These are phyloP conservation scores for Omphalea diandra DNA, from an alignment of 441 rosid species.

Conservation along the genomic window DNA sequence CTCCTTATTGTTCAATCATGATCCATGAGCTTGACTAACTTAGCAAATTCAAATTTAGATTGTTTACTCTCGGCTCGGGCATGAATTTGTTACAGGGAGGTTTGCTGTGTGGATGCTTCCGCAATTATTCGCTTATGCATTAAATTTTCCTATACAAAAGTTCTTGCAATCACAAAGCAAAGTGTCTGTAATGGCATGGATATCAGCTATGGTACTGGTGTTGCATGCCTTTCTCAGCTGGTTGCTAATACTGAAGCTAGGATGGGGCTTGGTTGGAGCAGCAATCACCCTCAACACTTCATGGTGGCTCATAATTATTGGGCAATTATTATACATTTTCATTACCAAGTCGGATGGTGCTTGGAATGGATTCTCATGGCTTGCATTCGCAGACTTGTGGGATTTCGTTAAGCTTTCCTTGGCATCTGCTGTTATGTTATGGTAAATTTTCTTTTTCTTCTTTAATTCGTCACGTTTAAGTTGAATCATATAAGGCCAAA, in stretches of 20 bases:
- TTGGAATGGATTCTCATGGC: conserved; percentile 84
- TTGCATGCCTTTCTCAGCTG: conserved; percentile 63
- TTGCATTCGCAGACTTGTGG: conserved; percentile 67
- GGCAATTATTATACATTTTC: conserved; percentile 68
- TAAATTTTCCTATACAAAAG: conserved; percentile 80
- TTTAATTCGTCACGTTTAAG: not conserved
- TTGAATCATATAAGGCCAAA: not conserved
- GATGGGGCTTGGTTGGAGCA: conserved; percentile 74
- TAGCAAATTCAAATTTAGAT: no score
- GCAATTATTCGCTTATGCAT: conserved; percentile 71
- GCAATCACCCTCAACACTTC: conserved; percentile 72
- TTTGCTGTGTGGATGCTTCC: conserved; percentile 87
- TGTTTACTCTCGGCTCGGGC: not conserved
- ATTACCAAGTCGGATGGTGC: conserved; percentile 83
- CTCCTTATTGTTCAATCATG: no score
- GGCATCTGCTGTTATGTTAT: conserved; percentile 85
- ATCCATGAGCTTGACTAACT: no score
- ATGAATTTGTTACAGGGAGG: conserved; percentile 46
- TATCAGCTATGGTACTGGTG: conserved; percentile 58
- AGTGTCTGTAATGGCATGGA: conserved; percentile 74
- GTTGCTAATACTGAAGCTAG: conserved; percentile 69
- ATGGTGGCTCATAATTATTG: conserved; percentile 73
- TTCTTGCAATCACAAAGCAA: conserved; percentile 86
- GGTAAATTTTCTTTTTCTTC: conserved; percentile 35
- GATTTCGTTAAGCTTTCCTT: conserved; percentile 79